phyloP scores from a whole-genome alignment of 1,139 yeast species.

The Yamadazyma mexicana region DNA sequence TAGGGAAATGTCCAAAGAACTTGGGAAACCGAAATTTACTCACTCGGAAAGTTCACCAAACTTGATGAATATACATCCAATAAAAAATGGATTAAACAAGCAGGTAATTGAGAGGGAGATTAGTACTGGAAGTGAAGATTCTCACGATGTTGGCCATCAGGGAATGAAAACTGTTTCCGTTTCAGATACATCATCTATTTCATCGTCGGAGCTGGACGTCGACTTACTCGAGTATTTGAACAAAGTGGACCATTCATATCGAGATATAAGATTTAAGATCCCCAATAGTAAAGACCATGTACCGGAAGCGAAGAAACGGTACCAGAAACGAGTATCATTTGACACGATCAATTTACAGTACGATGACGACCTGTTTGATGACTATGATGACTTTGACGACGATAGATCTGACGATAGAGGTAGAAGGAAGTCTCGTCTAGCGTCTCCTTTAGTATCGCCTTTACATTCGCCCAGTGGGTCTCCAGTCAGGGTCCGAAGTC shows the following conservation, averaged over 20 bases:
- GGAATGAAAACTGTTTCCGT: too few relatives aligned
- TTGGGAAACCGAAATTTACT: neutral
- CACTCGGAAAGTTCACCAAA: conserved; percentile 9
- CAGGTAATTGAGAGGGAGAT: neutral
- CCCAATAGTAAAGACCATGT: conserved; percentile 15
- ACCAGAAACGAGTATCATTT: conserved; percentile 22
- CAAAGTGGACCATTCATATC: conserved; percentile 12
- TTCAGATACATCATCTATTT: neutral
- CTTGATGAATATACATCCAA: conserved; percentile 3
- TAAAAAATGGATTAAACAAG: neutral
- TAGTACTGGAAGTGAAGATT: neutral
- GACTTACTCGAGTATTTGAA: conserved; percentile 25
- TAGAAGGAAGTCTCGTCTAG: conserved; percentile 17
- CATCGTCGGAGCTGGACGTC: conserved; percentile 10
- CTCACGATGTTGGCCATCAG: neutral
- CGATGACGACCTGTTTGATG: conserved; percentile 9
- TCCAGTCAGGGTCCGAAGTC: conserved; percentile 12
- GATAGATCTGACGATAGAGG: conserved; percentile 10
- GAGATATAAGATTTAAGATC: conserved; percentile 18
- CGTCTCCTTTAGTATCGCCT: conserved; percentile 19
- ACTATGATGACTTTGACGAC: conserved; percentile 11
- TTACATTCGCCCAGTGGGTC: conserved; percentile 19
- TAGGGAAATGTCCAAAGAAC: neutral
- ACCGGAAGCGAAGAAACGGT: conserved; percentile 13
- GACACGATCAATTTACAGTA: conserved; percentile 24